These are phyloP conservation scores for Diaporthe sp. DNA, from an alignment of 2,329 filamentous ascomycete genomes.

Conservation along the genomic window DNA sequence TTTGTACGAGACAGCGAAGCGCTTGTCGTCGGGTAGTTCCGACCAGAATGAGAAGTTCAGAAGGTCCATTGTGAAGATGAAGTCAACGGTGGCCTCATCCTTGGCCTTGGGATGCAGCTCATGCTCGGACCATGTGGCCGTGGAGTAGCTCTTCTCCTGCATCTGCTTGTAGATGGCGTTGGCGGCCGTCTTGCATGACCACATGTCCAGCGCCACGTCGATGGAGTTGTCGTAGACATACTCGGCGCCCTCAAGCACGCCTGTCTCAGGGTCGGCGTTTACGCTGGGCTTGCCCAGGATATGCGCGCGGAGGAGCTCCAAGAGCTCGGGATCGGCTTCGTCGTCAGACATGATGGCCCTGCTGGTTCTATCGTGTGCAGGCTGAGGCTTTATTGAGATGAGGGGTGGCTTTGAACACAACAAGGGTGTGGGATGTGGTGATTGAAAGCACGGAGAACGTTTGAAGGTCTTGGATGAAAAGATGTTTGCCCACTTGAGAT, in stretches of 20 bases:
- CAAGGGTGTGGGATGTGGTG: not conserved
- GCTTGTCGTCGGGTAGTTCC: conserved; percentile 74
- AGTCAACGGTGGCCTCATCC: conserved; percentile 84
- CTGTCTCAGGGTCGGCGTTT: conserved; percentile 78
- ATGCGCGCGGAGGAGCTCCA: conserved; percentile 87
- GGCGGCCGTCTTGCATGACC: conserved; percentile 85
- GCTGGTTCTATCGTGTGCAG: conserved; percentile 2
- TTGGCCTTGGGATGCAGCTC: conserved; percentile 89
- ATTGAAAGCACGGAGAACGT: not conserved
- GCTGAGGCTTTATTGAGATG: not conserved
- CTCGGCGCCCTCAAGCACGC: conserved; percentile 85
- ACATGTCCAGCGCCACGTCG: conserved; percentile 90
- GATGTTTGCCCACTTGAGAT: conserved; percentile 21
- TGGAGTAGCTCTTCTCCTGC: conserved; percentile 86
- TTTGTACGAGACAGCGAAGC: conserved; percentile 87
- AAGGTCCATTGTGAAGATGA: conserved; percentile 97
- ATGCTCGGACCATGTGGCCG: conserved; percentile 88
- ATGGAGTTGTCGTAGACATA: conserved; percentile 93
- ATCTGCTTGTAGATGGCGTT: conserved; percentile 84
- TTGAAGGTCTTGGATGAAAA: not conserved
- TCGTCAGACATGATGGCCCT: conserved; percentile 88
- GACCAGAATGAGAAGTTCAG: conserved; percentile 99
- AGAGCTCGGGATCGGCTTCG: conserved; percentile 88
- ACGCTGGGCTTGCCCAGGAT: conserved; percentile 72
- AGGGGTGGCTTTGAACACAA: conserved; percentile 4